Evolutionary conservation across 192 early-diverging fungal genomes (phyloP), one percentile per base, ranked within the genome.

Genomic region (Backusella psychrophila): DNA sequence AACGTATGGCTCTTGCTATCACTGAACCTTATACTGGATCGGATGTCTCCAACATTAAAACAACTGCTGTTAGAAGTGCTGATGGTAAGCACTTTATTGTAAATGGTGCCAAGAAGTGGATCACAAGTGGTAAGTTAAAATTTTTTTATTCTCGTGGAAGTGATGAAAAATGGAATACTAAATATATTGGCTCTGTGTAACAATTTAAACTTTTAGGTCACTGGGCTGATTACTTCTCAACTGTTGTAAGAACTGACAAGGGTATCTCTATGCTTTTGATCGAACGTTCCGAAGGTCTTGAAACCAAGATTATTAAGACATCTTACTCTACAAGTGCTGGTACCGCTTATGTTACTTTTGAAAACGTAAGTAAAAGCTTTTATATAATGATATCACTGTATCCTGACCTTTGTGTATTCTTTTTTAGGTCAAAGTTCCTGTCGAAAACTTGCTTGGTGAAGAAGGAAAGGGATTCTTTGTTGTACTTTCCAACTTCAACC

Each of bases 51-150:
- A 90, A 88, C 81, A 85, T 96, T 46, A 82, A 78, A 29, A 89
- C 90, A 39, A 87, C 86, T 66, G 94, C 93, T 66, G 91, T 87
- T 70, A 70, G 68, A 31, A 49, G 72, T 35, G 79, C 88, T 19
- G 91, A 93, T 80, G 94, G 93, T 19, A 87, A 91, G 82, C 81
- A 87, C 66, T 95, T 90, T 80, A 91, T 94, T 74, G 92, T 93
- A 46, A 95, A 95, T 56, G 94, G 94, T 34, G 92, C 91, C 69
- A 95, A 95, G 87, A 94, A 92, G 78, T 96, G 93, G 93, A 88
- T 92, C 74, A 93, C 93, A 42, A 92, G 89, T 83, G 93, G 93
- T 76, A 84, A 82, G 31, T 93, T 91, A 80, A 15, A 26, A 23
- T 14, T 6, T 14, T 9, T 12, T 59, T 59, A 6, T 19, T 93